Evolutionary conservation across 83 land plant species (phyloP), one percentile per base, ranked within the genome.

Genomic region (Diphasiastrum complanatum): DNA sequence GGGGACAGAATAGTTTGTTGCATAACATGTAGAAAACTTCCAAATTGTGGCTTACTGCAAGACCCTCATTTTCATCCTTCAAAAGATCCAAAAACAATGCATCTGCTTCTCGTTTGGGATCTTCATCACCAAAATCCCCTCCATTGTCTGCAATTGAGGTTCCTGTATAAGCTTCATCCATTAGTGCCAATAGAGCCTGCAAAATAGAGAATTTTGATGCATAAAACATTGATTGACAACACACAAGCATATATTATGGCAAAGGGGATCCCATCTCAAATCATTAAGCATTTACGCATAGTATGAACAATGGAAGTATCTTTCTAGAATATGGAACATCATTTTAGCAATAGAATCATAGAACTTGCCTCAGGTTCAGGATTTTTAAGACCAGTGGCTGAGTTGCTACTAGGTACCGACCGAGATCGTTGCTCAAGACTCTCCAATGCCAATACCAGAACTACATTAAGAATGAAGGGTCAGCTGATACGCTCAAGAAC

Each of bases 161-260:
- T 24, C 98, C 98, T 69, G 96, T 92, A 36, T 92, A 92, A 35
- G 98, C 98, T 70, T 92, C 98, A 77, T 92, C 98, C 98, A 92
- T 92, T 19, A 92, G 75, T 16, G 85, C 88, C 55, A 92, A 71
- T 57, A 92, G 74, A 70, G 87, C 91, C 97, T 91, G 83, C 57
- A 55, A 59, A 16, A n/a, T 49, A 64, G 34, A 54, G 34, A 67
- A 34, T 56, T 34, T 24, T 20, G 29, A 38, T 31, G 49, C 48
- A 52, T 43, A 62, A 33, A 32, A 74, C 12, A 33, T 19, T 33
- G n/a, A n/a, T n/a, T n/a, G n/a, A n/a, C n/a, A n/a, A n/a, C n/a
- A n/a, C n/a, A n/a, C n/a, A n/a, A n/a, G n/a, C n/a, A n/a, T n/a
- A n/a, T n/a, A n/a, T n/a, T n/a, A n/a, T n/a, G n/a, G n/a, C n/a